Evolutionary conservation across 306 rosid species (phyloP).

Genomic region (Begonia fuchsioides): DNA sequence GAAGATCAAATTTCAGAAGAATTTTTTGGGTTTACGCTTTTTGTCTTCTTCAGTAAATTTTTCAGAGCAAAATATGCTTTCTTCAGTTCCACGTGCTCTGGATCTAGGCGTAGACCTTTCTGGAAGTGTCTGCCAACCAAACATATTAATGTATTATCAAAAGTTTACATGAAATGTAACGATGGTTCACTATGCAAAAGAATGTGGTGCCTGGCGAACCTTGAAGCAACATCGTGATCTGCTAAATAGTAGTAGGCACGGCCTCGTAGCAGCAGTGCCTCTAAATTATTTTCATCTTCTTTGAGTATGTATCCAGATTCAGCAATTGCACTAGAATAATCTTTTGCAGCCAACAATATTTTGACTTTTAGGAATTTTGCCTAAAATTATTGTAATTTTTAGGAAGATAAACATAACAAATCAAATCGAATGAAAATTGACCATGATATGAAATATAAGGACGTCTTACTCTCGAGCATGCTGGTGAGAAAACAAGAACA

Average conservation of each 20-base stretch:
- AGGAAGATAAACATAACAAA: slow-evolving; percentile 3
- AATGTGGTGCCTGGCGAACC: slow-evolving; percentile 24
- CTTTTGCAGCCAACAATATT: slow-evolving; percentile 60
- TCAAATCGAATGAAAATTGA: neutral
- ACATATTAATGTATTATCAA: too few relatives aligned
- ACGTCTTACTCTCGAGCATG: slow-evolving; percentile 50
- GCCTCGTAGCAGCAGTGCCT: slow-evolving; percentile 79
- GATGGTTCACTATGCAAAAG: too few relatives aligned
- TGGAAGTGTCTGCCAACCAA: slow-evolving; percentile 73
- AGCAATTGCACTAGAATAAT: slow-evolving; percentile 66
- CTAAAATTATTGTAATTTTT: slow-evolving; percentile 30
- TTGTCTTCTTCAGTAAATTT: slow-evolving; percentile 79
- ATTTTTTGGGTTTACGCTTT: slow-evolving; percentile 45
- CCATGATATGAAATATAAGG: slow-evolving; percentile 3
- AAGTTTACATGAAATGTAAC: too few relatives aligned
- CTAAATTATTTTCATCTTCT: slow-evolving; percentile 81
- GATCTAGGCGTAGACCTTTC: slow-evolving; percentile 95
- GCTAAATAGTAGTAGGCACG: slow-evolving; percentile 93
- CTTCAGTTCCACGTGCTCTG: slow-evolving; percentile 84
- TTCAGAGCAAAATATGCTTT: slow-evolving; percentile 91
- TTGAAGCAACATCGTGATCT: slow-evolving; percentile 91
- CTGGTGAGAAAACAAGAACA: slow-evolving; percentile 92
- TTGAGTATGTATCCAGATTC: slow-evolving; percentile 72
- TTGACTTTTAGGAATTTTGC: slow-evolving; percentile 73
- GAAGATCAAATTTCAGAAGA: slow-evolving; percentile 3